These are phyloP conservation scores for Cytospora chrysosperma DNA, from an alignment of 2,329 filamentous ascomycete species.

Conservation along the genomic window DNA sequence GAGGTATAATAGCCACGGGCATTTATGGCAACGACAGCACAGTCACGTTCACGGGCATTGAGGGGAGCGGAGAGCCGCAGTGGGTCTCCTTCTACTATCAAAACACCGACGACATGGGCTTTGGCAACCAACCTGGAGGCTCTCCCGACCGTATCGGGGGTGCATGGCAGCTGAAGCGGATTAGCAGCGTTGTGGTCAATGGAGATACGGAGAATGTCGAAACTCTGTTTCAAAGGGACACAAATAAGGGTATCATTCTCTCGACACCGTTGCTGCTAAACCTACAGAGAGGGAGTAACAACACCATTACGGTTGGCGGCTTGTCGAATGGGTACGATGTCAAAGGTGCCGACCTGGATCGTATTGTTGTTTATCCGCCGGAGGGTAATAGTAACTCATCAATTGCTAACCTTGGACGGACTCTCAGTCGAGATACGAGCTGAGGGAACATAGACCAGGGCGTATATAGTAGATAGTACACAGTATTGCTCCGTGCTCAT, in stretches of 20 bases:
- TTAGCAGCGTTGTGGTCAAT: slow-evolving; percentile 61
- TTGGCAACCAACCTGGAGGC: slow-evolving; percentile 55
- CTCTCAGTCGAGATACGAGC: neutral
- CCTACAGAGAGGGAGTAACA: slow-evolving; percentile 48
- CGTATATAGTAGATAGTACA: neutral
- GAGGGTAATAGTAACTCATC: slow-evolving; percentile 36
- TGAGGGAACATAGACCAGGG: neutral
- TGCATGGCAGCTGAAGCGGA: slow-evolving; percentile 57
- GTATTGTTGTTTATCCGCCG: slow-evolving; percentile 58
- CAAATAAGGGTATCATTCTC: slow-evolving; percentile 57
- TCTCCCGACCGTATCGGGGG: slow-evolving; percentile 59
- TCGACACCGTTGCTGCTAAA: slow-evolving; percentile 56
- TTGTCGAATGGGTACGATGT: slow-evolving; percentile 55
- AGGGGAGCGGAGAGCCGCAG: slow-evolving; percentile 50
- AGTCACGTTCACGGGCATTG: slow-evolving; percentile 48
- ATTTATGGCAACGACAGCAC: slow-evolving; percentile 57
- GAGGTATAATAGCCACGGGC: slow-evolving; percentile 47
- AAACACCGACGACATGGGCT: slow-evolving; percentile 62
- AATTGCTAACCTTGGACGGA: neutral
- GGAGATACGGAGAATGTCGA: slow-evolving; percentile 44
- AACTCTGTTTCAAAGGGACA: slow-evolving; percentile 51
- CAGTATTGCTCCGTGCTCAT: no score
- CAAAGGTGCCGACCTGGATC: slow-evolving; percentile 59
- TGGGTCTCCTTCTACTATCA: slow-evolving; percentile 61
- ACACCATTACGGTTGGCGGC: slow-evolving; percentile 58